Evolutionary conservation across 805 yeast species (phyloP).

Genomic region (Lipomyces mesembrius): DNA sequence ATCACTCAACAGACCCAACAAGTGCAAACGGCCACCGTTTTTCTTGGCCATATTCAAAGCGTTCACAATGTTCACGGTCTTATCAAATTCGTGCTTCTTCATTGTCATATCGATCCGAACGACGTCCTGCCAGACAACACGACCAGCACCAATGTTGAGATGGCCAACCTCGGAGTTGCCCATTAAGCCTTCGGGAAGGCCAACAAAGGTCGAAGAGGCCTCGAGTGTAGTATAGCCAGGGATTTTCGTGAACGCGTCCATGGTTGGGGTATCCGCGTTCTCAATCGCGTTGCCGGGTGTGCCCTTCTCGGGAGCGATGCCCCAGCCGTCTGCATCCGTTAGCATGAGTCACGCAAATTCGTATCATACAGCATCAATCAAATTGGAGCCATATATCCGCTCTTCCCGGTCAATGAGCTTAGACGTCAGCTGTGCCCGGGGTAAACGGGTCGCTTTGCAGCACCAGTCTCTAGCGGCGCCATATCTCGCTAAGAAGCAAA

Average conservation of each 20-base stretch:
- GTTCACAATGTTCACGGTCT: slow-evolving; percentile 22
- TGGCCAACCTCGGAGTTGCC: slow-evolving; percentile 41
- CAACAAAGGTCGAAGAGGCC: slow-evolving; percentile 38
- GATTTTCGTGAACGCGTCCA: slow-evolving; percentile 29
- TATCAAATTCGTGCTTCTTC: slow-evolving; percentile 33
- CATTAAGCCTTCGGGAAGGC: slow-evolving; percentile 40
- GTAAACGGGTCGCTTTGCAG: too few species aligned
- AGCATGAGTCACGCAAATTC: background rate
- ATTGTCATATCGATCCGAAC: slow-evolving; percentile 39
- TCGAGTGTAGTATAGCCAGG: slow-evolving; percentile 37
- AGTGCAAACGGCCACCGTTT: slow-evolving; percentile 34
- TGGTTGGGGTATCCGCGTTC: slow-evolving; percentile 37
- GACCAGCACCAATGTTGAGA: slow-evolving; percentile 40
- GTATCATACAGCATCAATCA: background rate
- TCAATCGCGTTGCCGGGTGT: slow-evolving; percentile 38
- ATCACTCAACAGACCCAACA: slow-evolving; percentile 36
- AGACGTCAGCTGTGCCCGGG: background rate
- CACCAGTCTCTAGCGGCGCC: background rate
- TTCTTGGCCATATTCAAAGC: slow-evolving; percentile 34
- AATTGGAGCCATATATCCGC: background rate
- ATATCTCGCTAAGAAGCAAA: background rate
- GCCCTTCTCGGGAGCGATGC: slow-evolving; percentile 31
- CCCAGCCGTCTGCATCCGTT: slow-evolving; percentile 35
- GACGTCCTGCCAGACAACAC: slow-evolving; percentile 41
- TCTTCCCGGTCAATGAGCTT: background rate